phyloP scores from a whole-genome alignment of 495 filamentous ascomycete genomes.

The Talaromyces borbonicus region DNA sequence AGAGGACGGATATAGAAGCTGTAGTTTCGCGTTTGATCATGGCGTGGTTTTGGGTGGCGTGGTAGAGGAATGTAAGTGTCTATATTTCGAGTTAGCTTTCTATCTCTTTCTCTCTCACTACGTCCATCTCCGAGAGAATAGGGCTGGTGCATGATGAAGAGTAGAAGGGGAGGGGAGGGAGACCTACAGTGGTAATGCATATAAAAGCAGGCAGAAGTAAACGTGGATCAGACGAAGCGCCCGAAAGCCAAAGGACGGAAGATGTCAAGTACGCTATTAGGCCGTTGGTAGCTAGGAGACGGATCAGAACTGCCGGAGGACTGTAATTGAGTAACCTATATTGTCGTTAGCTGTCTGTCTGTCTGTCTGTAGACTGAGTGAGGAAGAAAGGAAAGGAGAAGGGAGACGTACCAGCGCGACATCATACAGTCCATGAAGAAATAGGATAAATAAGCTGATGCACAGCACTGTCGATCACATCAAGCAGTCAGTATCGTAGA shows the following conservation, averaged over 20 bases:
- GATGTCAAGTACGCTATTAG: slow-evolving; percentile 75
- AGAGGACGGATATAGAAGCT: slow-evolving; percentile 67
- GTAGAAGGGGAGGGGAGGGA: slow-evolving; percentile 8
- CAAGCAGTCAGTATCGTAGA: not conserved
- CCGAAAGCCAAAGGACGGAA: slow-evolving; percentile 67
- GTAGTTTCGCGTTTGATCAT: slow-evolving; percentile 74
- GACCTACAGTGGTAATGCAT: slow-evolving; percentile 67
- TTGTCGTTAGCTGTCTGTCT: not conserved
- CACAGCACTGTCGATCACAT: slow-evolving; percentile 62
- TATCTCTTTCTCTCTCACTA: too few relatives aligned
- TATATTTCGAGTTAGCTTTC: slow-evolving; percentile 15
- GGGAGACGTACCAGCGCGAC: slow-evolving; percentile 64
- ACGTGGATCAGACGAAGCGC: slow-evolving; percentile 63
- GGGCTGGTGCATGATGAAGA: not conserved
- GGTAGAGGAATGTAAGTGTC: slow-evolving; percentile 71
- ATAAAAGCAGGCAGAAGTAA: slow-evolving; percentile 82
- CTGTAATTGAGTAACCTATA: slow-evolving; percentile 78
- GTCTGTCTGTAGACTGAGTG: not conserved
- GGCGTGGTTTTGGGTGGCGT: slow-evolving; percentile 70
- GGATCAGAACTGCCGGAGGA: slow-evolving; percentile 72
- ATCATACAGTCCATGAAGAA: slow-evolving; percentile 89
- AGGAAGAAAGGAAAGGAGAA: slow-evolving; percentile 8
- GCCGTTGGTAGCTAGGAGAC: slow-evolving; percentile 68
- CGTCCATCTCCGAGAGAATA: too few relatives aligned
- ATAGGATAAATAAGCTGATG: slow-evolving; percentile 78